Base-by-base conservation (phyloP, 176 grass and related monocot species). In the Oryza nivara region DNA sequence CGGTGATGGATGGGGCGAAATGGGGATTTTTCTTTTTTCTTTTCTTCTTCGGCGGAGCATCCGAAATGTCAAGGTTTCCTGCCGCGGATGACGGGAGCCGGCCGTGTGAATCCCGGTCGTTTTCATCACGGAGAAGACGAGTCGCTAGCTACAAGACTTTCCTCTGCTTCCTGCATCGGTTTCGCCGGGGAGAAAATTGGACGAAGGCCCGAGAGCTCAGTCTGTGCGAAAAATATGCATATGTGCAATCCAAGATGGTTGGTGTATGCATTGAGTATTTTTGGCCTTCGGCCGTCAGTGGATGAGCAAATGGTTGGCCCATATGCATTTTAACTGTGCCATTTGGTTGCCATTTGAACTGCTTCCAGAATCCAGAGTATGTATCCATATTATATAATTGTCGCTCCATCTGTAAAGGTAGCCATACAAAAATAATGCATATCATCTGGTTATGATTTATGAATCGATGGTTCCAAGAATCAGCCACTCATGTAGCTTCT, bases 291-390 rank as follows among this genome's bases (percentile, higher is more conserved):
- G 11, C 22, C 47, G 9, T 47, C n/a, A 32, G 1, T 3, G 2
- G 32, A 83, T 56, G 73, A 79, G 67, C 74, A 88, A 79, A 51
- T 41, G 63, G 73, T 51, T 8, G 72, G 72, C 73, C 74, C 80
- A 23, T 1, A 32, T 79, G 68, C 36, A 32, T 13, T 44, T 32
- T 47, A 10, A 35, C 5, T 26, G 65, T 49, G 70, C 87, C 82
- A 84, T 85, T 69, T 89, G 76, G 47, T 75, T 54, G 34, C 63
- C 11, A 14, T 48, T 48, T 47, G 83, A 85, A 71, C 60, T 56
- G 68, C n/a, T 61, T 63, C 10, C 58, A 10, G 58, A 19, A 7
- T 63, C 10, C n/a, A 10, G 58, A 20, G 17, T n/a, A 58, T 58
- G 19, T 43, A 74, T 60, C 81, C 34, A 43, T 58, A 4, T 16